Evolutionary conservation across 208 protist genomes (phyloP), one percentile per base, ranked within the genome.

Genomic region (Trypanosoma cruzi): DNA sequence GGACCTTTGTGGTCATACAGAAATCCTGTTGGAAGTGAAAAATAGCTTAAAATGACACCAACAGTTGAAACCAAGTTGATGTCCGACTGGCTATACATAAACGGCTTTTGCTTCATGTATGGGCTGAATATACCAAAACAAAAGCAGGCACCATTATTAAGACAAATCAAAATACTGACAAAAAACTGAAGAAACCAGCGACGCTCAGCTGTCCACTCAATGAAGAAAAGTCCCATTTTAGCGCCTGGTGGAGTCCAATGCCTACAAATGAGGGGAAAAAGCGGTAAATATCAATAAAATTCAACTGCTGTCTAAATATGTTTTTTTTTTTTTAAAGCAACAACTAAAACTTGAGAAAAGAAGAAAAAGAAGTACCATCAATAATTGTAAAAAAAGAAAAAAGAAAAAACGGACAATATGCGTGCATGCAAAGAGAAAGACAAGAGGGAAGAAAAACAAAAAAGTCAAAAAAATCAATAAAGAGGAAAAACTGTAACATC

Each of bases 141-240:
- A 62, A 95, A 95, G 64, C 85, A 92, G 6, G 89, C 86, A 31
- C 85, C 84, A 64, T 95, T 95, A 73, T 86, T 89, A 4, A 92
- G 65, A 60, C 84, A 88, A 26, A 95, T 77, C 24, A 92, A 70
- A 59, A 95, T 88, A 66, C 84, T 80, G 6, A 95, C 69, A 70
- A 86, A 92, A 60, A 95, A 90, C 59, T 90, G 86, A 22, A 84
- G 64, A 71, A 95, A 91, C 86, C 84, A 92, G 48, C 75, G 66
- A 50, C 81, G 81, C 59, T 95, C 89, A 13, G 85, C 40, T 0
- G 77, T 70, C 59, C 73, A 74, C 0, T 4, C 26, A 56, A 37
- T 7, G 28, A 0, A 1, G 24, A 24, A 68, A 22, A 28, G 34
- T 18, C 26, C 22, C 22, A 26, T 7, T 1, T 32, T 34, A 48